Conservation (phyloP, 2,329 filamentous ascomycete genomes). For the Penicillium freii region DNA sequence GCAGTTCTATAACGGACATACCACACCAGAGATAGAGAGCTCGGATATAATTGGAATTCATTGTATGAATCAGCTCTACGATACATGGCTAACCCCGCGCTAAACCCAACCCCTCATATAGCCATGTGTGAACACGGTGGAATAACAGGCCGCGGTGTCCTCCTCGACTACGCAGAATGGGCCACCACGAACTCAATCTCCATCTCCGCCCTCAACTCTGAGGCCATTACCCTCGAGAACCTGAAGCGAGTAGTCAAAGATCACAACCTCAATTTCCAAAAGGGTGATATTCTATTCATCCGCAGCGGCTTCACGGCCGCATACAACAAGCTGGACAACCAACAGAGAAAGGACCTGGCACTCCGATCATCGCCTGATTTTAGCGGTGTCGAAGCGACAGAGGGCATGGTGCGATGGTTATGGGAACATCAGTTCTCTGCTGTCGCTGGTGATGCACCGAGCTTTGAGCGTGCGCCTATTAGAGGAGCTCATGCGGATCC, state of each 20-base stretch:
- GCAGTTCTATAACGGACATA: conserved; percentile 26
- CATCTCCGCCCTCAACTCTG: conserved; percentile 19
- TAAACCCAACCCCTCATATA: not conserved
- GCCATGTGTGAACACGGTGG: conserved; percentile 24
- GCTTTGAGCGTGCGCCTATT: conserved; percentile 32
- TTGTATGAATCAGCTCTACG: conserved; percentile 7
- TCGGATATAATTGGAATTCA: conserved; percentile 23
- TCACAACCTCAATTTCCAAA: conserved; percentile 17
- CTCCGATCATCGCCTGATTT: conserved; percentile 23
- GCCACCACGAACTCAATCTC: conserved; percentile 17
- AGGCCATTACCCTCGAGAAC: conserved; percentile 16
- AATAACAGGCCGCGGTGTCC: conserved; percentile 23
- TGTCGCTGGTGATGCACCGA: conserved; percentile 35
- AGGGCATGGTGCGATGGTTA: conserved; percentile 34
- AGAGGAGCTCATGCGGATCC: conserved; percentile 25
- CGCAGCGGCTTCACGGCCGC: conserved; percentile 23
- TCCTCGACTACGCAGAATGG: conserved; percentile 26
- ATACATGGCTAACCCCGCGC: not conserved
- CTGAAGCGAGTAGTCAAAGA: conserved; percentile 17
- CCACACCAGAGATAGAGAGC: conserved; percentile 21
- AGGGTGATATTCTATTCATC: conserved; percentile 25
- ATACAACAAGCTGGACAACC: conserved; percentile 18
- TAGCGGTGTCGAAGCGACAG: conserved; percentile 36
- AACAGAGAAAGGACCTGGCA: conserved; percentile 16
- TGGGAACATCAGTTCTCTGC: conserved; percentile 39